Evolutionary conservation across 495 filamentous ascomycete species (phyloP), one percentile per base, ranked within the genome.

Genomic region (Penicillium longicatenatum): DNA sequence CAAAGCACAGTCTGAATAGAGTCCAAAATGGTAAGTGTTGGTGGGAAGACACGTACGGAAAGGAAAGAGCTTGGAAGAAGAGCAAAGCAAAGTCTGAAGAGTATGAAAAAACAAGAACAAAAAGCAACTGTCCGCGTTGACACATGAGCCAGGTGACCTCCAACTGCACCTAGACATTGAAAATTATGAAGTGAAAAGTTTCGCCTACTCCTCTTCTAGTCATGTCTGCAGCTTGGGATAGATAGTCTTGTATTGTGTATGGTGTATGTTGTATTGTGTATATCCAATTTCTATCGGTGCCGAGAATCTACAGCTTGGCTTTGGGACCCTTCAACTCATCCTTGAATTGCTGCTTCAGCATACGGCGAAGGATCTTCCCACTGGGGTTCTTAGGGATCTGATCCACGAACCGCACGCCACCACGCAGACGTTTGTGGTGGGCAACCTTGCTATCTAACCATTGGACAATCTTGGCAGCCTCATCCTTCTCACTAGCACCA

Each of bases 281-380:
- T n/a, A n/a, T 50, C 19, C 12, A 12, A 5, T 46, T 9, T 24
- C 10, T 22, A 46, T 26, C 26, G 41, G 14, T 41, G 31, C 31
- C 3, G 9, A 35, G 4, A 41, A 47, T 57, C 61, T 67, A 80
- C 47, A 80, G 63, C 65, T 79, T 80, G 19, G 77, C 77, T 66
- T 73, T 77, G 10, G 65, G 66, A 29, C 59, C 60, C 17, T 75
- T 61, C 39, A 60, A 60, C 54, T 70, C 68, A 41, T 81, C 82
- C 67, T 76, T 74, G 43, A 84, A 84, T 63, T 71, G 68, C 45
- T 79, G 71, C 64, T 84, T 84, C 64, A 88, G 66, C 39, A 93
- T 54, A 43, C 91, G 79, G 60, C 93, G 86, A 63, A 98, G 70
- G 50, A 97, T 92, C 83, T 98, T 98, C 1, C 93, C 93, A 67